Base-by-base conservation (phyloP, 441 rosid species). In the Kokia cookei region DNA sequence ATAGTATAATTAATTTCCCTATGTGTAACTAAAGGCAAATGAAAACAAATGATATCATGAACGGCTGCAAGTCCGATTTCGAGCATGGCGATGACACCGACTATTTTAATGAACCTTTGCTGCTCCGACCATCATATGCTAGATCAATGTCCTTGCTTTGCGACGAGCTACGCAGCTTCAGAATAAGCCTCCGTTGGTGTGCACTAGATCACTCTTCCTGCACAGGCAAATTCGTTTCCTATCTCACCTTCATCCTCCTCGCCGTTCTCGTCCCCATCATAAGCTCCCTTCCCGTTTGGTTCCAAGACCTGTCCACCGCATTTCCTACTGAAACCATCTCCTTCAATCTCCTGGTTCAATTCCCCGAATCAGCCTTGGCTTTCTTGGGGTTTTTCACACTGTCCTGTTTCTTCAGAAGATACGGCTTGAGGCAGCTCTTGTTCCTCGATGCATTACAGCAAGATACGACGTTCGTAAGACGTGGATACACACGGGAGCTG, bases 171-270 rank as follows among this genome's bases (percentile, higher is more conserved):
- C 81, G 71, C 47, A 78, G 71, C 72, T 91, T 89, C 51, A 87
- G 89, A 14, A 69, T 83, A 24, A 78, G 90, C 77, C 92, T 93
- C 58, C 82, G 79, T 71, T 88, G 88, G 88, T 88, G 88, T 7
- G 87, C 92, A 2, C 86, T 89, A n/a, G 91, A 93, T 68, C 98
- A 91, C 80, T 86, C 94, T 68, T 77, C 97, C 17, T 71, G 75
- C 77, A 5, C 50, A 1, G 89, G 91, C 51, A 88, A 77, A 75
- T 74, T 69, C 69, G 17, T 90, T 19, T 90, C 94, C 10, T 83
- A 82, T 63, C 45, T 83, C 76, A 66, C 82, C 0, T 88, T 86
- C 79, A 43, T 79, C 10, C 76, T 84, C 70, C 82, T 89, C 74
- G 60, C 91, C 37, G 45, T 90, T 59, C 0, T 87, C 0, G 71